A percentile compares a stretch with the other conserved stretches of the same genome.
phyloP scores from a whole-genome alignment of 176 grass and related monocot species.

The Aegilops sharonensis region DNA sequence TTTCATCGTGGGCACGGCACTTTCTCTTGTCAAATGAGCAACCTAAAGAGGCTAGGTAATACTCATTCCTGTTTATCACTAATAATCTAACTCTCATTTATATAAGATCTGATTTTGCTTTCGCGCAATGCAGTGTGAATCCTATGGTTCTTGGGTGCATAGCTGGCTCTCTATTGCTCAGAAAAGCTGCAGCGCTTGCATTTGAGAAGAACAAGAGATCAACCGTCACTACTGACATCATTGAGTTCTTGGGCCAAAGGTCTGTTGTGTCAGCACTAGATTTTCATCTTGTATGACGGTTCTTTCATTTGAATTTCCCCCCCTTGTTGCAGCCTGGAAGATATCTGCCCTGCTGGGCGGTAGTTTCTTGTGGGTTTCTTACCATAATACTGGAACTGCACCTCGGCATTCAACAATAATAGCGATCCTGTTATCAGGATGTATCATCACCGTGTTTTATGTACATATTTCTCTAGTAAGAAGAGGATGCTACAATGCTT shows the following conservation, averaged over 20 bases:
- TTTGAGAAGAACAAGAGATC: constrained; percentile 72
- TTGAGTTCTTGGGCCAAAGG: constrained; percentile 59
- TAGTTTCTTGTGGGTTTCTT: not conserved
- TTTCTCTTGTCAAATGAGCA: constrained; percentile 49
- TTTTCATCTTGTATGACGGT: not conserved
- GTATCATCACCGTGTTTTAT: not conserved
- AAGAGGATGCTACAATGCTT: not conserved
- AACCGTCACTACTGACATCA: constrained; percentile 80
- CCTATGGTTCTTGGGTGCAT: constrained; percentile 84
- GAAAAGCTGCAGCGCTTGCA: constrained; percentile 60
- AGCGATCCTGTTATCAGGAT: not conserved
- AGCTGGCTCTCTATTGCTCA: constrained; percentile 68
- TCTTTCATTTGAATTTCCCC: not conserved
- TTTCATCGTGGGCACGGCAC: constrained; percentile 63
- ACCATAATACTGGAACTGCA: not conserved
- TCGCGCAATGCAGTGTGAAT: constrained; percentile 52
- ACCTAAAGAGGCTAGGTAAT: constrained; percentile 59
- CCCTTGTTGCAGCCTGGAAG: constrained; percentile 63
- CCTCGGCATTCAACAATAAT: not conserved
- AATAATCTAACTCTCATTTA: not conserved
- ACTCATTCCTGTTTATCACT: not conserved
- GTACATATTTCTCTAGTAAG: not conserved
- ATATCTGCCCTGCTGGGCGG: constrained; percentile 58
- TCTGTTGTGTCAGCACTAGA: not conserved
- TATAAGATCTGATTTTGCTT: not conserved